These are phyloP conservation scores for Plantago rigida DNA, from an alignment of 305 asterid genomes.

Conservation along the genomic window DNA sequence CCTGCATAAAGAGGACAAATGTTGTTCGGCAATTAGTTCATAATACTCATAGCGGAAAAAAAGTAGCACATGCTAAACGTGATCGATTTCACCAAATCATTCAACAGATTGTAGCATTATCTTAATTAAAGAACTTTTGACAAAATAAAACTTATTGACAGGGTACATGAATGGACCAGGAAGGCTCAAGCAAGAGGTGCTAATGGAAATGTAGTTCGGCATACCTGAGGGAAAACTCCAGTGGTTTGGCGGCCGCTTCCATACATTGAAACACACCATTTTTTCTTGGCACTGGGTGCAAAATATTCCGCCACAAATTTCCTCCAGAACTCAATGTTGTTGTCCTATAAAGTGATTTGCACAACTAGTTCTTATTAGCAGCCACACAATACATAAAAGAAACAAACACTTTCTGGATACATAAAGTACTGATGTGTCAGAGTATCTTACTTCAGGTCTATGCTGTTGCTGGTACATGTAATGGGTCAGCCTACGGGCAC, in stretches of 20 bases:
- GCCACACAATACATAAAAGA: constrained; percentile 8
- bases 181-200: not conserved
- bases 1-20: constrained; percentile 37
- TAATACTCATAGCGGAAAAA: constrained; percentile 14
- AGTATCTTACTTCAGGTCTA: constrained; percentile 55
- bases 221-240: constrained; percentile 74
- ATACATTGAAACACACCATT: constrained; percentile 76
- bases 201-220: constrained; percentile 24
- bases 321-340: constrained; percentile 72
- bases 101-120: constrained; percentile 13
- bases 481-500: constrained; percentile 70
- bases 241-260: constrained; percentile 71
- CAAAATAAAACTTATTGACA: not conserved
- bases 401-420: constrained; percentile 8
- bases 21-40: constrained; percentile 15
- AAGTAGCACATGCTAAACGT: not conserved
- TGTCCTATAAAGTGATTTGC: constrained; percentile 45
- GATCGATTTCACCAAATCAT: not conserved
- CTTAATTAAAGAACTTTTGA: constrained; percentile 9
- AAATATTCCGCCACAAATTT: constrained; percentile 63
- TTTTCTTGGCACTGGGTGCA: constrained; percentile 70
- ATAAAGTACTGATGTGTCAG: not conserved
- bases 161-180: too few species aligned
- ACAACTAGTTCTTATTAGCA: constrained; percentile 17
- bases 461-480: constrained; percentile 74